Evolutionary conservation across 352 stramenopile genomes (phyloP).

Genomic region (Globisporangium canariense): DNA sequence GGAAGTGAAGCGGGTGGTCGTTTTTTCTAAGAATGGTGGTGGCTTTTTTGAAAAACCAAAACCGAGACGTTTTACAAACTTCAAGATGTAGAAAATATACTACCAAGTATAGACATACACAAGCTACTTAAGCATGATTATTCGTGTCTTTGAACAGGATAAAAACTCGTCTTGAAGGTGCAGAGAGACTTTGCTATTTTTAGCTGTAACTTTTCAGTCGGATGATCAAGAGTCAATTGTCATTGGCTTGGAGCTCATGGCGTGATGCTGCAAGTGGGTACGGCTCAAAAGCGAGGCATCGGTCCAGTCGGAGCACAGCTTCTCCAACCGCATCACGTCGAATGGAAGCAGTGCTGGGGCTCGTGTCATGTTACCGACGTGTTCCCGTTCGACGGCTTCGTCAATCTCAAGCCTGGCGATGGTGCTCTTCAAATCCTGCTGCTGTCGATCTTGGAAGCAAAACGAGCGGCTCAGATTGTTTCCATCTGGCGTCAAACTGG

Average conservation of each 20-base stretch:
- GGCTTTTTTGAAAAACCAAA: slow-evolving; percentile 12
- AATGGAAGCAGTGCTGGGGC: too few relatives aligned
- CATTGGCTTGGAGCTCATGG: background rate
- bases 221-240: too few relatives aligned
- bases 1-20: slow-evolving; percentile 1
- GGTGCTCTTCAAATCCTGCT: too few relatives aligned
- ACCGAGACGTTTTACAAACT: background rate
- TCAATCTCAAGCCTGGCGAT: too few relatives aligned
- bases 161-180: background rate
- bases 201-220: background rate
- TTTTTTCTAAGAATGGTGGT: slow-evolving; percentile 1
- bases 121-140: background rate
- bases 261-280: background rate
- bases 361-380: too few relatives aligned
- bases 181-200: background rate
- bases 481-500: background rate
- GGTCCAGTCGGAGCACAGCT: too few relatives aligned
- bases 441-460: background rate
- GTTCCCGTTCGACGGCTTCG: too few relatives aligned
- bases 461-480: background rate
- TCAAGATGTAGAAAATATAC: background rate
- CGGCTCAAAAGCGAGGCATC: too few relatives aligned
- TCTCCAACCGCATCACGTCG: too few relatives aligned
- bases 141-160: background rate
- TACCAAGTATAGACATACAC: background rate